These are phyloP conservation scores for Tuber aestivum DNA, from an alignment of 495 filamentous ascomycete genomes.

Conservation along the genomic window DNA sequence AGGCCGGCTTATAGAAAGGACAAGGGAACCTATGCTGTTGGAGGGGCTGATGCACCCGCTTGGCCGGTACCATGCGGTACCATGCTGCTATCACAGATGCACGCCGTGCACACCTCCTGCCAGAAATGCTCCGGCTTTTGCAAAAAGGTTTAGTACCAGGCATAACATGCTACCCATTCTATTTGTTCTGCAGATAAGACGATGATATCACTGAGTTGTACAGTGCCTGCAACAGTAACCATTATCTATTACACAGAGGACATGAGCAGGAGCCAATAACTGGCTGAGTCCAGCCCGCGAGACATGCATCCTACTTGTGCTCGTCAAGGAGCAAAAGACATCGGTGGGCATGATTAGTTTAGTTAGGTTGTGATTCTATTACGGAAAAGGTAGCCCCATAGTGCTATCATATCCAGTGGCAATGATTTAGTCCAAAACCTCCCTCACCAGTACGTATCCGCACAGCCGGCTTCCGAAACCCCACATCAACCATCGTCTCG, in stretches of 20 bases:
- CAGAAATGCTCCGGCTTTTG: not conserved
- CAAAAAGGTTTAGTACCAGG: not conserved
- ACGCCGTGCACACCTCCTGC: not conserved
- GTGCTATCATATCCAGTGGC: not conserved
- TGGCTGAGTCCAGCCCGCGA: not conserved
- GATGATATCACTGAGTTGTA: not conserved
- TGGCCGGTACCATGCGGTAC: too few relatives aligned
- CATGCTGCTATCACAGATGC: too few relatives aligned
- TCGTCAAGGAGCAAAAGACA: not conserved
- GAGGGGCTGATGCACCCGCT: too few relatives aligned
- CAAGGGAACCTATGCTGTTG: too few relatives aligned
- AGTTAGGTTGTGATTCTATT: too few relatives aligned
- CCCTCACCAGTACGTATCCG: not conserved
- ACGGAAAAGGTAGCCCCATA: not conserved
- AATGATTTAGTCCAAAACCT: not conserved
- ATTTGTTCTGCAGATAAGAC: not conserved
- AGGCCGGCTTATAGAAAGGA: too few relatives aligned
- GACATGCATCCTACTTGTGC: not conserved
- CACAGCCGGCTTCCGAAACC: not conserved
- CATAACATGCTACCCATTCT: not conserved
- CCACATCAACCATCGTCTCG: not conserved
- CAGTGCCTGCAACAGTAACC: not conserved
- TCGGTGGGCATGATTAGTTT: not conserved
- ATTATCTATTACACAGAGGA: not conserved
- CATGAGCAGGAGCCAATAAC: not conserved